Evolutionary conservation across 208 protist species (phyloP), one percentile per base, ranked within the genome.

Genomic region (Phytomonas francai): DNA sequence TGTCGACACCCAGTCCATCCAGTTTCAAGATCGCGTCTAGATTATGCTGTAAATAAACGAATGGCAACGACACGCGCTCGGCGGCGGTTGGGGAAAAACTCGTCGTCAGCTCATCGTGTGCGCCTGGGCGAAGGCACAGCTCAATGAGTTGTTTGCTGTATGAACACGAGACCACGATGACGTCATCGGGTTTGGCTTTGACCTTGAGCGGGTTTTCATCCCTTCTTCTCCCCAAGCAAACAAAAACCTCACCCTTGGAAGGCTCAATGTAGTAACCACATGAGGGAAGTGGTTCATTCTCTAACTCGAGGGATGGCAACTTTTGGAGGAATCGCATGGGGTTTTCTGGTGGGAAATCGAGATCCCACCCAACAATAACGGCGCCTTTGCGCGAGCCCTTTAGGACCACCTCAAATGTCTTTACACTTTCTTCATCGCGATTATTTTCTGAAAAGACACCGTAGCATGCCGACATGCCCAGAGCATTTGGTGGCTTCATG

Each of bases 241-340:
- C 67, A 73, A 81, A 91, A n/a, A 95, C 72, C 32, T 88, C 82
- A 12, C 89, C 89, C 1, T 62, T 78, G 36, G 67, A 51, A 0
- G 77, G 64, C 33, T 91, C 79, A 65, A 95, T 78, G 67, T 68
- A 85, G 76, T 90, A 95, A 19, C 89, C 89, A 60, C 85, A 91
- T 19, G 78, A 87, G 4, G 88, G 88, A 54, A 89, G 73, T 22
- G 78, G 62, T 16, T 31, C 63, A 65, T 54, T 27, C 1, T 49
- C 31, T 32, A 32, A 34, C 31, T 60, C 57, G 9, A 11, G 56
- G 25, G 56, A 30, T 3, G 56, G 28, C 56, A 30, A 59, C 56
- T 25, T 59, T 30, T 25, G 56, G 25, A 59, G 56, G 25, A 30
- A 3, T 59, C 25, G 56, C 56, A 30, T 59, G 25, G 51, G 16